Conservation (phyloP, 1,139 yeast genomes). For the Sugiyamaella sp. region DNA sequence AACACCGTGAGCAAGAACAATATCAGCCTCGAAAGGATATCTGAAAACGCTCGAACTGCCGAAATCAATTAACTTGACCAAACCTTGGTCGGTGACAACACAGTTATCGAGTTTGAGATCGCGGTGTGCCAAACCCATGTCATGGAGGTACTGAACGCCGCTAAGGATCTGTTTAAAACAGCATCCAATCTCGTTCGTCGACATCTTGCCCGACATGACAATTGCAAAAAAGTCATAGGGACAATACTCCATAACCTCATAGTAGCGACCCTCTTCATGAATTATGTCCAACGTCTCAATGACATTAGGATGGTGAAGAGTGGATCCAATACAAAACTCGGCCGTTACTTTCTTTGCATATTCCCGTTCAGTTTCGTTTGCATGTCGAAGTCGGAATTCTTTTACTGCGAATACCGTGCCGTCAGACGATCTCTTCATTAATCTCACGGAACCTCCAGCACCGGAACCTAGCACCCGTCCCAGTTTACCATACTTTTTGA, state of each 20-base stretch:
- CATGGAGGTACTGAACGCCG: constrained; percentile 84
- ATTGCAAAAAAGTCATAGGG: constrained; percentile 96
- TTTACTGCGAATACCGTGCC: constrained; percentile 91
- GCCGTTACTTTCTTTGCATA: constrained; percentile 96
- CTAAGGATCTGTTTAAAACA: constrained; percentile 83
- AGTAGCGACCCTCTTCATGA: constrained; percentile 81
- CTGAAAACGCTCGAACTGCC: constrained; percentile 95
- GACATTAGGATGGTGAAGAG: constrained; percentile 90
- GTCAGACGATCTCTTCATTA: constrained; percentile 81
- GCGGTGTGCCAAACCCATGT: constrained; percentile 90
- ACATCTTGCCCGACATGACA: constrained; percentile 96
- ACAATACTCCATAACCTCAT: constrained; percentile 97
- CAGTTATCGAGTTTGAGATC: constrained; percentile 95
- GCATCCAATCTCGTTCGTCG: constrained; percentile 80
- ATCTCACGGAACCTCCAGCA: constrained; percentile 95
- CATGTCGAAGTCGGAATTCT: constrained; percentile 85
- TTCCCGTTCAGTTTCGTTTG: constrained; percentile 83
- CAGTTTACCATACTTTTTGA: constrained; percentile 81
- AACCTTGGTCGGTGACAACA: constrained; percentile 83
- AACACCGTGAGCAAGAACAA: constrained; percentile 86
- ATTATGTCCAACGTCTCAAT: constrained; percentile 92
- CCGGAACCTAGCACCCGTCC: constrained; percentile 95
- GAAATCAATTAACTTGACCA: constrained; percentile 89
- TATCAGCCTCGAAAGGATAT: constrained; percentile 81
- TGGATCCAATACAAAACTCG: constrained; percentile 95